These are phyloP conservation scores for Diaporthe destruens DNA, from an alignment of 2,329 filamentous ascomycete genomes.

Conservation along the genomic window DNA sequence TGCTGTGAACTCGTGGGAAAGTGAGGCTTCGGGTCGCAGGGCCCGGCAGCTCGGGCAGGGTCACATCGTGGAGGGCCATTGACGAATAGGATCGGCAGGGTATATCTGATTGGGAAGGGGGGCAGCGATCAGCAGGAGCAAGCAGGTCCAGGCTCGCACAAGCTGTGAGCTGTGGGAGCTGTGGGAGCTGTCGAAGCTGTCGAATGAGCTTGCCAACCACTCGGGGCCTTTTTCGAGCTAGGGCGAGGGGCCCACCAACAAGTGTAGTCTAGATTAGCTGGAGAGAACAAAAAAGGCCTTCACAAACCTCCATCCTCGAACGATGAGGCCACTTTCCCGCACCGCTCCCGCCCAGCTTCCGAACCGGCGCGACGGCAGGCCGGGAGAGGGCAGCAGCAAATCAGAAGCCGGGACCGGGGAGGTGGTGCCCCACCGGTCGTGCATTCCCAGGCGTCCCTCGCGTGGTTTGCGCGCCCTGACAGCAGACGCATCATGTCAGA, in stretches of 20 bases:
- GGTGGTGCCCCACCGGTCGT: slow-evolving; percentile 31
- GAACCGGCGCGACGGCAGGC: slow-evolving; percentile 21
- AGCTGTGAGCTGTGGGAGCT: not conserved
- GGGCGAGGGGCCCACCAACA: too few relatives aligned
- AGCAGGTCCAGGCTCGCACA: not conserved
- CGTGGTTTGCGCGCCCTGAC: slow-evolving; percentile 38
- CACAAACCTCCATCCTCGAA: not conserved
- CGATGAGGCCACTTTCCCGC: slow-evolving; percentile 17
- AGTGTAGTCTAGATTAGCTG: not conserved
- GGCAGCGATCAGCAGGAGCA: slow-evolving; percentile 1
- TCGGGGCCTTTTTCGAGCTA: not conserved
- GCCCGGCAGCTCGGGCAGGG: slow-evolving; percentile 18
- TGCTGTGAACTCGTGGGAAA: not conserved
- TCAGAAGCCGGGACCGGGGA: not conserved
- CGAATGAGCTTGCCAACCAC: not conserved
- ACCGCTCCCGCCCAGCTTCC: slow-evolving; percentile 33
- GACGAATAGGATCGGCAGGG: slow-evolving; percentile 13
- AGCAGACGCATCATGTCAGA: slow-evolving; percentile 39
- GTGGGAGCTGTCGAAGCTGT: not conserved
- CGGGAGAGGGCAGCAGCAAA: slow-evolving; percentile 9
- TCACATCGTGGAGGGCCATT: slow-evolving; percentile 1
- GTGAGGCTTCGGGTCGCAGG: not conserved
- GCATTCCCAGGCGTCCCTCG: slow-evolving; percentile 6
- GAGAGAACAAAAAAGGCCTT: not conserved
- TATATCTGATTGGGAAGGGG: slow-evolving; percentile 25